Percentiles rank a stretch among this genome's conserved stretches.
These are phyloP conservation scores for Rhizophagus clarus DNA, from an alignment of 192 early-diverging fungal genomes.

Conservation along the genomic window DNA sequence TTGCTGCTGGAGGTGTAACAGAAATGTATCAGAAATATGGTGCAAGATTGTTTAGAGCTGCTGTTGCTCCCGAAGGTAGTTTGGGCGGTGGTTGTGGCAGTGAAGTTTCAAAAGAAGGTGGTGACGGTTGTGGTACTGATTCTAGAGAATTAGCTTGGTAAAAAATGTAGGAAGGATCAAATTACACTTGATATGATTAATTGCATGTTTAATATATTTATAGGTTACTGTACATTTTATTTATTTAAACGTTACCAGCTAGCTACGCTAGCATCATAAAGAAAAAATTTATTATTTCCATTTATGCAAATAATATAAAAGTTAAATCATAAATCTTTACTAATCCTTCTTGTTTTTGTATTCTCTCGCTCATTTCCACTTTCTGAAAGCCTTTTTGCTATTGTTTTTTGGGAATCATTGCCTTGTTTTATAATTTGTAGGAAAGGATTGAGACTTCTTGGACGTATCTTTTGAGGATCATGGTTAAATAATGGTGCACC, in stretches of 20 bases:
- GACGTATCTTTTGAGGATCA: neutral
- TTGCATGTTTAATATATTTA: too few species aligned
- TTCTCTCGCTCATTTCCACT: neutral
- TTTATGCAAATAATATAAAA: neutral
- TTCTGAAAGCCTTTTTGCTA: neutral
- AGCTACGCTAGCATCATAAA: too few species aligned
- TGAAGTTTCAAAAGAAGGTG: constrained; percentile 23
- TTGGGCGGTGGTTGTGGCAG: constrained; percentile 32
- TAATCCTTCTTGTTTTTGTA: neutral
- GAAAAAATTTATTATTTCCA: too few species aligned
- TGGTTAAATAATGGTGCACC: neutral
- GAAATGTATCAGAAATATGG: constrained; percentile 82
- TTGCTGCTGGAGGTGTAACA: constrained; percentile 73
- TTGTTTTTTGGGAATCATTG: neutral
- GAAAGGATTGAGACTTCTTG: neutral
- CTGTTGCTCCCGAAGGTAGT: constrained; percentile 57
- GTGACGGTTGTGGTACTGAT: constrained; percentile 16
- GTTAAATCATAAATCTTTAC: neutral
- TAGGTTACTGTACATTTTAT: too few species aligned
- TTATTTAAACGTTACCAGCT: too few species aligned
- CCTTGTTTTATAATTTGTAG: neutral
- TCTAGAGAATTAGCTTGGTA: constrained; percentile 29
- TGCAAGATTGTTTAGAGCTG: constrained; percentile 71
- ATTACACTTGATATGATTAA: too few species aligned
- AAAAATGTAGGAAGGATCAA: neutral